A percentile compares a stretch with the other conserved stretches of the same genome.
Conservation (phyloP, 2,329 filamentous ascomycete genomes). For the Sphaerostilbella broomeana region DNA sequence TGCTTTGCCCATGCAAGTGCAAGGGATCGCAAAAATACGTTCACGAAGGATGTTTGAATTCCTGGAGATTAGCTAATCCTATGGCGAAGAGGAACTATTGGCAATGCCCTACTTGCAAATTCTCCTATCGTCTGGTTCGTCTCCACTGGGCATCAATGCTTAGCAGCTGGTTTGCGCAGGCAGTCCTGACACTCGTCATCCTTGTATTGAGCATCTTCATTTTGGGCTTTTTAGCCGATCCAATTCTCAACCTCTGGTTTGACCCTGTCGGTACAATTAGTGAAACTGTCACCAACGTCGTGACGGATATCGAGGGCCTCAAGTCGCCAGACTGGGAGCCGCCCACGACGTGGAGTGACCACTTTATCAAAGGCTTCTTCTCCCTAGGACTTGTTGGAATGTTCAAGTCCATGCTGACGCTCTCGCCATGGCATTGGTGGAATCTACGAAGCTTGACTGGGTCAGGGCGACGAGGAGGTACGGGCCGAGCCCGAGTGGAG, state of each 20-base stretch:
- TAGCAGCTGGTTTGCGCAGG: conserved; percentile 59
- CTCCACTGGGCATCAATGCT: conserved; percentile 68
- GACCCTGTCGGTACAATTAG: conserved; percentile 63
- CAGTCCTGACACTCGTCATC: conserved; percentile 64
- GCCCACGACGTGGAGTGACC: conserved; percentile 63
- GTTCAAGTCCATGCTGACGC: conserved; percentile 67
- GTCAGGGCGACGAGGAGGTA: conserved; percentile 48
- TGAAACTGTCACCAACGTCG: conserved; percentile 42
- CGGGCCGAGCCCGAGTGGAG: conserved; percentile 70
- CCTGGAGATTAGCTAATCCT: conserved; percentile 73
- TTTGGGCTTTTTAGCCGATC: conserved; percentile 87
- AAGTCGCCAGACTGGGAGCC: conserved; percentile 39
- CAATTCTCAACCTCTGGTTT: conserved; percentile 81
- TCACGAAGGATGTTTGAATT: conserved; percentile 80
- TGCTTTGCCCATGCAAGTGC: conserved; percentile 88
- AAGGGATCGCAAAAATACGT: conserved; percentile 91
- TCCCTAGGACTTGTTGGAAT: conserved; percentile 83
- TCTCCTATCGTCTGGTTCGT: conserved; percentile 71
- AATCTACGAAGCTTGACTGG: conserved; percentile 57
- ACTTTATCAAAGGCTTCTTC: conserved; percentile 86
- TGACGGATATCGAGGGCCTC: conserved; percentile 34
- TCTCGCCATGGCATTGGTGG: conserved; percentile 72
- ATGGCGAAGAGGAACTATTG: conserved; percentile 63
- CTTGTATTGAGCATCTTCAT: conserved; percentile 68
- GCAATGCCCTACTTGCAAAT: conserved; percentile 82